Evolutionary conservation across 2,329 filamentous ascomycete species (phyloP).

Genomic region (Ophiostoma ips): DNA sequence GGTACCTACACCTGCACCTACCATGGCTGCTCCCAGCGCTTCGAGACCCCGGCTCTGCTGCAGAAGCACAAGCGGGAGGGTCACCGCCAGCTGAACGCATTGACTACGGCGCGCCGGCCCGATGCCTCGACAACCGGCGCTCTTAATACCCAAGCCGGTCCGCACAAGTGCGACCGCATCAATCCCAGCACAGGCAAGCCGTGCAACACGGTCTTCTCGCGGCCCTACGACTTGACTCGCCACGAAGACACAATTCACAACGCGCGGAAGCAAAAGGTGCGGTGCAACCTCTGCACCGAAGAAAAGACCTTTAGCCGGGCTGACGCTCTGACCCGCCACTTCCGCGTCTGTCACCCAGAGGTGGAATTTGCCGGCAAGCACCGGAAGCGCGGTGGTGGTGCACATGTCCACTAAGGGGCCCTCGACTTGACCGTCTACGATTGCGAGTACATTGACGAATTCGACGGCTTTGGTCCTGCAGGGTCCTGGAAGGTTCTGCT

Average conservation of each 20-base stretch:
- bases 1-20: constrained; percentile 96
- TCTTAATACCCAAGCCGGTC: constrained; percentile 79
- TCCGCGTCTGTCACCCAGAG: constrained; percentile 86
- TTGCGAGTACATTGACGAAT: no score
- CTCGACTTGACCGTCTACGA: neutral
- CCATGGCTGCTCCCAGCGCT: constrained; percentile 75
- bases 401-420: neutral
- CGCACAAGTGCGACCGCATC: constrained; percentile 82
- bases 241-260: constrained; percentile 99
- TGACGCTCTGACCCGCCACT: constrained; percentile 86
- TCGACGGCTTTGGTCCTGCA: no score
- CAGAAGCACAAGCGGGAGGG: constrained; percentile 94
- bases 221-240: constrained; percentile 89
- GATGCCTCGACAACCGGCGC: constrained; percentile 35
- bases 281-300: constrained; percentile 83
- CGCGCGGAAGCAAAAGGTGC: constrained; percentile 81
- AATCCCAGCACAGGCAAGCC: constrained; percentile 92
- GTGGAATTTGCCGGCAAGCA: constrained; percentile 63
- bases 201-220: constrained; percentile 86
- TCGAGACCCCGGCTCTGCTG: constrained; percentile 72
- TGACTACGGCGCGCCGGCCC: constrained; percentile 23
- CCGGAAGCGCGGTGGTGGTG: constrained; percentile 19
- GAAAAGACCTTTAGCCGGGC: constrained; percentile 96
- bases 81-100: constrained; percentile 59
- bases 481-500: no score